phyloP scores from a whole-genome alignment of 2,329 filamentous ascomycete species.

The Coleophoma eucalyptorum region DNA sequence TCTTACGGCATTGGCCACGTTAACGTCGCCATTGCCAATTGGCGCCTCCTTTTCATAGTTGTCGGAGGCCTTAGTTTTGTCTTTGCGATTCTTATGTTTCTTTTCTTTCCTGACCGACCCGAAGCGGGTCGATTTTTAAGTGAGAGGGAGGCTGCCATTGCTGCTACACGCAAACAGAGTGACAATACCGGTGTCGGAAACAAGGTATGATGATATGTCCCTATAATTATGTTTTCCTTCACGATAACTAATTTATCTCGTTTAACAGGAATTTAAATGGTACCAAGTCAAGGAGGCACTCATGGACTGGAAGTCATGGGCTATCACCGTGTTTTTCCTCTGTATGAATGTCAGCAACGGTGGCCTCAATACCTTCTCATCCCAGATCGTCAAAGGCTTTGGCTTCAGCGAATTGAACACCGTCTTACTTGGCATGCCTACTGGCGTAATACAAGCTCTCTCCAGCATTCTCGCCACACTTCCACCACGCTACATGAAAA shows the following conservation, averaged over 20 bases:
- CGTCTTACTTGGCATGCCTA: background rate
- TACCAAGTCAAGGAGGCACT: slow-evolving; percentile 45
- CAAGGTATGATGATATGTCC: slow-evolving; percentile 17
- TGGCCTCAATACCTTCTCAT: slow-evolving; percentile 51
- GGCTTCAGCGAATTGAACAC: background rate
- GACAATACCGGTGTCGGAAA: slow-evolving; percentile 52
- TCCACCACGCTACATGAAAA: background rate
- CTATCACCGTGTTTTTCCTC: slow-evolving; percentile 29
- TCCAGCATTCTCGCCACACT: background rate
- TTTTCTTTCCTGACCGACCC: slow-evolving; percentile 41
- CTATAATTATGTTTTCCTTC: background rate
- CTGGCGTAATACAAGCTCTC: background rate
- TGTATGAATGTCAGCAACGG: slow-evolving; percentile 43
- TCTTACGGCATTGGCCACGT: slow-evolving; percentile 54
- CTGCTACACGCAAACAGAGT: slow-evolving; percentile 44
- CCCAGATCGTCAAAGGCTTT: slow-evolving; percentile 12
- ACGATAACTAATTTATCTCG: background rate
- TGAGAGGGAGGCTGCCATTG: slow-evolving; percentile 34
- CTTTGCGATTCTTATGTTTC: slow-evolving; percentile 36
- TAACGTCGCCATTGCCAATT: slow-evolving; percentile 48
- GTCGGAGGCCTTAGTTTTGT: slow-evolving; percentile 37
- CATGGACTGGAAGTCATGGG: background rate
- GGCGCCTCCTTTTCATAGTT: slow-evolving; percentile 44
- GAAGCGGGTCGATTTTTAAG: slow-evolving; percentile 36
- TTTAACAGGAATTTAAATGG: slow-evolving; percentile 39